Conservation (phyloP, 176 grass and related monocot genomes). For the Lolium perenne region DNA sequence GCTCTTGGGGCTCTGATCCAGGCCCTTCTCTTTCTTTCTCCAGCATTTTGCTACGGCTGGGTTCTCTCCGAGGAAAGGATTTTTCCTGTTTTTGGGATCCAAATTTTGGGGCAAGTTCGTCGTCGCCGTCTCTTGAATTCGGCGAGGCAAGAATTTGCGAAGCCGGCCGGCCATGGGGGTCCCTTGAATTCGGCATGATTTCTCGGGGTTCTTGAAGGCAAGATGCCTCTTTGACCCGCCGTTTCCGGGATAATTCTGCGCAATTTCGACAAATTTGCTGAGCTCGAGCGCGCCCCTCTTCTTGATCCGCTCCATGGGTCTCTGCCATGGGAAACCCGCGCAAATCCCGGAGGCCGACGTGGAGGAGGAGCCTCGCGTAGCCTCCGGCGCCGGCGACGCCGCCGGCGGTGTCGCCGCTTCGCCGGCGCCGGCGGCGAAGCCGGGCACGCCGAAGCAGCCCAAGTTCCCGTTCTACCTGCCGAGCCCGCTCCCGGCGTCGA, state of each 20-base stretch:
- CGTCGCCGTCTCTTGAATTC: too few species aligned
- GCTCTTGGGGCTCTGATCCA: conserved; percentile 43
- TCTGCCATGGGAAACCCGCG: conserved; percentile 79
- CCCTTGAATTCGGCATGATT: conserved; percentile 51
- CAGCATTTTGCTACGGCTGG: conserved; percentile 42
- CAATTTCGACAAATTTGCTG: conserved; percentile 35
- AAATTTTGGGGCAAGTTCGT: conserved; percentile 12
- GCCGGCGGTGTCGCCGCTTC: conserved; percentile 32
- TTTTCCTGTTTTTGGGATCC: conserved; percentile 35
- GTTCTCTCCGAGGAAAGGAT: conserved; percentile 38
- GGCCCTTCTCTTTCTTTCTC: conserved; percentile 29
- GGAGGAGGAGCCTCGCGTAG: conserved; percentile 50
- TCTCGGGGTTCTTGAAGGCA: conserved; percentile 35
- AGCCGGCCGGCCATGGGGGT: conserved; percentile 19
- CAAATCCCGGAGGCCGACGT: conserved; percentile 61
- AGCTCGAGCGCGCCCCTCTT: conserved; percentile 30
- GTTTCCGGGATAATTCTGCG: conserved; percentile 34
- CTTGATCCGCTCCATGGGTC: conserved; percentile 75
- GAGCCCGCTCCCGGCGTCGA: conserved; percentile 82
- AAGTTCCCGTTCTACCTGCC: conserved; percentile 98
- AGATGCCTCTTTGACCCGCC: conserved; percentile 43
- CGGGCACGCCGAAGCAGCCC: conserved; percentile 74
- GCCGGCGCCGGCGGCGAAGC: conserved; percentile 54
- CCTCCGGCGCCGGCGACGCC: conserved; percentile 36
- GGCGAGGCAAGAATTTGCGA: conserved; percentile 35